These are phyloP conservation scores for Paraglomus brasilianum DNA, from an alignment of 192 early-diverging fungal genomes.

Conservation along the genomic window DNA sequence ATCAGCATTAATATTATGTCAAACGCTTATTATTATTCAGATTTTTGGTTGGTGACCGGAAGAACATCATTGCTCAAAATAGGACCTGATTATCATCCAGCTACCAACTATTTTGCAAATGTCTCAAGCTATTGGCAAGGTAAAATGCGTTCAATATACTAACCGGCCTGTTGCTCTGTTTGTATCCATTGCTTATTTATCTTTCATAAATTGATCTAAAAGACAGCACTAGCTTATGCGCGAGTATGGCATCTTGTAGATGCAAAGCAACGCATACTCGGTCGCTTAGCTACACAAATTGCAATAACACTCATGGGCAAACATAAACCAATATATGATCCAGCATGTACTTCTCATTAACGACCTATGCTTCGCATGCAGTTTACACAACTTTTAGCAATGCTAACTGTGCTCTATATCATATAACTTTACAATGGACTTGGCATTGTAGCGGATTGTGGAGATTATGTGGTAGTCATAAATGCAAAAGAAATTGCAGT, in stretches of 20 bases:
- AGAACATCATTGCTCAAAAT: no score
- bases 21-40: no score
- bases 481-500: constrained; percentile 81
- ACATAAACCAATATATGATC: constrained; percentile 92
- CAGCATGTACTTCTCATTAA: constrained; percentile 60
- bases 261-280: constrained; percentile 80
- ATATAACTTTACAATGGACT: background rate
- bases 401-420: background rate
- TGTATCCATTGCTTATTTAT: background rate
- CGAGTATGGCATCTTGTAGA: constrained; percentile 93
- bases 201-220: constrained; percentile 20
- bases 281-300: constrained; percentile 81
- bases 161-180: background rate
- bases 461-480: constrained; percentile 95
- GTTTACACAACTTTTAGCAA: background rate
- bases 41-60: no score
- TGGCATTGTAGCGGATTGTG: constrained; percentile 90
- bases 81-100: no score
- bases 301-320: constrained; percentile 93
- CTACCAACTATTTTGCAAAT: constrained; percentile 33
- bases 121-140: constrained; percentile 61
- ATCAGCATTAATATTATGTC: no score
- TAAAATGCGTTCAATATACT: constrained; percentile 26
- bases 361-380: background rate
- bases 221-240: constrained; percentile 83